Percentiles rank a stretch among this genome's conserved stretches.
Evolutionary conservation across 257 asterid genomes (phyloP).

Genomic region (Capsicum pubescens): DNA sequence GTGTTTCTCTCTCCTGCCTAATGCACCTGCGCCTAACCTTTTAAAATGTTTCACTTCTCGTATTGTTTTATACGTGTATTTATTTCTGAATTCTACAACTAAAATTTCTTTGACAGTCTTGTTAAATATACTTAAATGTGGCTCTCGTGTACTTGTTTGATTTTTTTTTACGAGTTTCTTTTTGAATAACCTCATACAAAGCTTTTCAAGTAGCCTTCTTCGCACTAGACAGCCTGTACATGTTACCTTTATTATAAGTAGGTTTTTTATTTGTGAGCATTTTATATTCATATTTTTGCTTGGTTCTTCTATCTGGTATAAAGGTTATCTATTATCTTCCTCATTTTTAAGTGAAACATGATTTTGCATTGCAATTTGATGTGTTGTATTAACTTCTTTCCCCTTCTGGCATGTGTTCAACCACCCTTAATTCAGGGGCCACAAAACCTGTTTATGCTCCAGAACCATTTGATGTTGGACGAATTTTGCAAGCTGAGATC

Average conservation of each 20-base stretch:
- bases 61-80: not conserved
- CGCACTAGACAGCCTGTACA: not conserved
- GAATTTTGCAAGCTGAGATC: conserved; percentile 80
- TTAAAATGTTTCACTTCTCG: not conserved
- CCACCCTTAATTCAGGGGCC: conserved; percentile 64
- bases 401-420: conserved; percentile 6
- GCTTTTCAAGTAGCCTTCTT: conserved; percentile 18
- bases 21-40: not conserved
- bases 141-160: not conserved
- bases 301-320: not conserved
- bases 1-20: not conserved
- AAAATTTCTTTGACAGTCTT: not conserved
- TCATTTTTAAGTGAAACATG: not conserved
- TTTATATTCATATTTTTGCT: not conserved
- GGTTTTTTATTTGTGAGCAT: not conserved
- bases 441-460: conserved; percentile 87
- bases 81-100: not conserved
- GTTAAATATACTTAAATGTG: not conserved
- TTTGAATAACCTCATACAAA: not conserved
- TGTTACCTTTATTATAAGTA: not conserved
- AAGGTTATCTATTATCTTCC: not conserved
- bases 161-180: not conserved
- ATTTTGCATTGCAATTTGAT: not conserved
- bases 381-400: not conserved
- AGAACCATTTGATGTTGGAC: conserved; percentile 93